A percentile compares a stretch with the other conserved stretches of the same genome.
Conservation (phyloP, 176 grass and related monocot species). For the Tuctoria greenei region DNA sequence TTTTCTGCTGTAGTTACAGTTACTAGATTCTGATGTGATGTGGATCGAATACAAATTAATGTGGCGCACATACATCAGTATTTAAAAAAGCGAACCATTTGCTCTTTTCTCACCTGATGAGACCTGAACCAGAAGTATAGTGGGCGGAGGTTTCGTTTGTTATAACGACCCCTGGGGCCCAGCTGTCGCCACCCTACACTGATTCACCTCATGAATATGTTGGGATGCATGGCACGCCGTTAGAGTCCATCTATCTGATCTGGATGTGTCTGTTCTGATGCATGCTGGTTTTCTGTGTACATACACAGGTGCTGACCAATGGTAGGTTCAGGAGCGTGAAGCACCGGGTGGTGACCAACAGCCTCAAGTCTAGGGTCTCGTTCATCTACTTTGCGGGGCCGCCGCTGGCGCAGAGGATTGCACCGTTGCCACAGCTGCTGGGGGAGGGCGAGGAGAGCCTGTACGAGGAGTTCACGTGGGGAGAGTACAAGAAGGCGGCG, state of each 20-base stretch:
- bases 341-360: constrained; percentile 91
- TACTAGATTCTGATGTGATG: constrained; percentile 6
- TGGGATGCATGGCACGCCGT: not conserved
- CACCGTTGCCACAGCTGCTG: constrained; percentile 80
- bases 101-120: not conserved
- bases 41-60: not conserved
- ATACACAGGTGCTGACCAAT: constrained; percentile 81
- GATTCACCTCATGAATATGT: not conserved
- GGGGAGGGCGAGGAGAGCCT: constrained; percentile 71
- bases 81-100: not conserved
- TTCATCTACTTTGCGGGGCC: constrained; percentile 94
- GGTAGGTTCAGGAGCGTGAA: constrained; percentile 94
- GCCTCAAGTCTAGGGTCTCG: constrained; percentile 85
- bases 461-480: constrained; percentile 98
- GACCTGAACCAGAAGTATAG: not conserved
- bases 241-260: not conserved
- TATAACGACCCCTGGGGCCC: not conserved
- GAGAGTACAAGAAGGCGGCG: constrained; percentile 95
- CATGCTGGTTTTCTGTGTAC: not conserved
- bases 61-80: not conserved
- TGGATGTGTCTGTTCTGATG: not conserved
- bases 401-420: constrained; percentile 64
- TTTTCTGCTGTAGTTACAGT: not conserved
- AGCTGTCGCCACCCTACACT: not conserved
- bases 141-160: not conserved